These are phyloP conservation scores for Trichophyton mentagrophytes DNA, from an alignment of 2,329 filamentous ascomycete species.

Conservation along the genomic window DNA sequence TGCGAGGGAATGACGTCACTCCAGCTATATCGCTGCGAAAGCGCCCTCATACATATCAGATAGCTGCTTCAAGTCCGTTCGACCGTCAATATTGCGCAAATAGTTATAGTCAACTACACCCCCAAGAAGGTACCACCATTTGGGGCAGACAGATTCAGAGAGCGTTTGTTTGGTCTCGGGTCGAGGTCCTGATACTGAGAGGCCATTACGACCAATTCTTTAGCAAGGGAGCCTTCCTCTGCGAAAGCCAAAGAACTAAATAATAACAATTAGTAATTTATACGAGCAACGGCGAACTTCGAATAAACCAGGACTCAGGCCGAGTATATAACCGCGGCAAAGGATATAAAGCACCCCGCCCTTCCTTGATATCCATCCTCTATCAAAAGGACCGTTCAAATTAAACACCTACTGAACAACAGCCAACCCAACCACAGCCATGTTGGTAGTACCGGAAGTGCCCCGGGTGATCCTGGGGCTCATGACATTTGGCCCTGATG, in stretches of 20 bases:
- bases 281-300: background rate
- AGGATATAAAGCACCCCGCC: background rate
- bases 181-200: background rate
- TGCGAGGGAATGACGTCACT: background rate
- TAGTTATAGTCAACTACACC: too few species aligned
- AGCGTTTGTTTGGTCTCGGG: too few species aligned
- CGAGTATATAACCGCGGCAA: background rate
- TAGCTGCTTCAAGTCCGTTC: too few species aligned
- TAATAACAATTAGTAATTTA: background rate
- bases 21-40: too few species aligned
- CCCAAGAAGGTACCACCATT: too few species aligned
- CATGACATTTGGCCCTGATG: conserved; percentile 69
- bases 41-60: too few species aligned
- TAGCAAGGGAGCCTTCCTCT: background rate
- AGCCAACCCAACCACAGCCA: conserved; percentile 9
- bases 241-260: background rate
- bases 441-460: conserved; percentile 36
- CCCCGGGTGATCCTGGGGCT: conserved; percentile 67
- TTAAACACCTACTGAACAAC: background rate
- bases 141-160: too few species aligned
- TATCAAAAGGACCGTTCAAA: background rate
- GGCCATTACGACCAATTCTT: background rate
- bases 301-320: too few species aligned
- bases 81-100: too few species aligned
- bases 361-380: background rate